These are phyloP conservation scores for Penicillium desertorum DNA, from an alignment of 495 filamentous ascomycete genomes.

Conservation along the genomic window DNA sequence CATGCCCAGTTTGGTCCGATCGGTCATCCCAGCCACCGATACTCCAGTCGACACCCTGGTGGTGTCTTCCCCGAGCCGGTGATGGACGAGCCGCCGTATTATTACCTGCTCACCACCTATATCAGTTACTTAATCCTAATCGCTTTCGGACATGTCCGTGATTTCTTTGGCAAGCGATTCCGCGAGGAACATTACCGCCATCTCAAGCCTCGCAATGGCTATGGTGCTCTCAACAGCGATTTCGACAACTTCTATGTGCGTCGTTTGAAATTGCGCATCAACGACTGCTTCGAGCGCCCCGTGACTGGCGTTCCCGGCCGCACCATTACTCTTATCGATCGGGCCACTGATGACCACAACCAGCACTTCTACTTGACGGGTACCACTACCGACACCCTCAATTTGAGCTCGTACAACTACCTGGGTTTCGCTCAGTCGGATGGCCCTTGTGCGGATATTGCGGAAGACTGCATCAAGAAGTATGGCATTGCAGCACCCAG, in stretches of 20 bases:
- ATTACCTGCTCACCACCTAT: conserved; percentile 94
- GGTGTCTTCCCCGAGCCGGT: conserved; percentile 75
- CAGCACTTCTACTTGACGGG: conserved; percentile 82
- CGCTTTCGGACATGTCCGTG: conserved; percentile 88
- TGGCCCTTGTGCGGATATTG: conserved; percentile 91
- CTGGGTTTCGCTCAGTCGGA: conserved; percentile 98
- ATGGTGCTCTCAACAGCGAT: conserved; percentile 95
- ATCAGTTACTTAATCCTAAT: conserved; percentile 96
- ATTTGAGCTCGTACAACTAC: conserved; percentile 99
- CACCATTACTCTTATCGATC: conserved; percentile 88
- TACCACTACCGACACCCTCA: conserved; percentile 90
- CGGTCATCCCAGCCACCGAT: conserved; percentile 73
- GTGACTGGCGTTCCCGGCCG: conserved; percentile 91
- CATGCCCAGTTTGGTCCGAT: conserved; percentile 94
- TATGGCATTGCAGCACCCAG: conserved; percentile 81
- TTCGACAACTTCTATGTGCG: conserved; percentile 99
- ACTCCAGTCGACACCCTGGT: conserved; percentile 81
- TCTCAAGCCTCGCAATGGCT: conserved; percentile 79
- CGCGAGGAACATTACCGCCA: conserved; percentile 79
- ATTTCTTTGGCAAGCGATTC: conserved; percentile 98
- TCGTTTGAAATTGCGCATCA: conserved; percentile 87
- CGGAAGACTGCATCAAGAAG: conserved; percentile 79
- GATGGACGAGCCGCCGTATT: conserved; percentile 96
- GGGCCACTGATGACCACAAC: conserved; percentile 85
- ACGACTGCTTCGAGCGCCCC: conserved; percentile 92